phyloP scores from a whole-genome alignment of 805 yeast genomes.

The Candida mattraensis region DNA sequence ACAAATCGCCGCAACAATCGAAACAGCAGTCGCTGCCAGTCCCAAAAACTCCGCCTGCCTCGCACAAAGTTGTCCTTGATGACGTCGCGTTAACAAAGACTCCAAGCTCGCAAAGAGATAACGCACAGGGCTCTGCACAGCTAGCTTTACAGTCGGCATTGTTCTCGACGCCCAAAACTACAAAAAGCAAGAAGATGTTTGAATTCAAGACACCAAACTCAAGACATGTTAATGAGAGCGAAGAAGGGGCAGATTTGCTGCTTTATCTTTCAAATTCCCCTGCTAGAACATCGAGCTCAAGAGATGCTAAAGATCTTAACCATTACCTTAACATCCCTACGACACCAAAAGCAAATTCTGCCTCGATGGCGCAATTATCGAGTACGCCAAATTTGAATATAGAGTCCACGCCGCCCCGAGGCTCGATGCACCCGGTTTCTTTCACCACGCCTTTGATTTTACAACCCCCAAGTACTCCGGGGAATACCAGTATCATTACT shows the following conservation, averaged over 20 bases:
- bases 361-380: constrained; percentile 17
- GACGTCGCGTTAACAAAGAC: constrained; percentile 21
- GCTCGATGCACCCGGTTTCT: constrained; percentile 17
- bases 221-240: constrained; percentile 28
- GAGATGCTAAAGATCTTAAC: constrained; percentile 19
- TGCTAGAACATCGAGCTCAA: constrained; percentile 36
- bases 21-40: constrained; percentile 22
- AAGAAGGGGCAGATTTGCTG: constrained; percentile 79
- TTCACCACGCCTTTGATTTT: constrained; percentile 25
- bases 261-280: constrained; percentile 86
- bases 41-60: constrained; percentile 34
- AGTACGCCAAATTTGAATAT: constrained; percentile 23
- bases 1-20: constrained; percentile 20
- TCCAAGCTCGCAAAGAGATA: constrained; percentile 18
- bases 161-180: constrained; percentile 34
- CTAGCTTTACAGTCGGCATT: constrained; percentile 25
- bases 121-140: constrained; percentile 18
- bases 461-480: constrained; percentile 23
- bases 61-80: constrained; percentile 18
- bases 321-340: constrained; percentile 26
- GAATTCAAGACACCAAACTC: constrained; percentile 34
- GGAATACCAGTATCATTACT: constrained; percentile 6
- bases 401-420: constrained; percentile 30
- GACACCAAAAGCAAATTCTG: constrained; percentile 28
- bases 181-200: constrained; percentile 10